Base-by-base conservation (phyloP, 2,329 filamentous ascomycete species). In the Colletotrichum sp. region DNA sequence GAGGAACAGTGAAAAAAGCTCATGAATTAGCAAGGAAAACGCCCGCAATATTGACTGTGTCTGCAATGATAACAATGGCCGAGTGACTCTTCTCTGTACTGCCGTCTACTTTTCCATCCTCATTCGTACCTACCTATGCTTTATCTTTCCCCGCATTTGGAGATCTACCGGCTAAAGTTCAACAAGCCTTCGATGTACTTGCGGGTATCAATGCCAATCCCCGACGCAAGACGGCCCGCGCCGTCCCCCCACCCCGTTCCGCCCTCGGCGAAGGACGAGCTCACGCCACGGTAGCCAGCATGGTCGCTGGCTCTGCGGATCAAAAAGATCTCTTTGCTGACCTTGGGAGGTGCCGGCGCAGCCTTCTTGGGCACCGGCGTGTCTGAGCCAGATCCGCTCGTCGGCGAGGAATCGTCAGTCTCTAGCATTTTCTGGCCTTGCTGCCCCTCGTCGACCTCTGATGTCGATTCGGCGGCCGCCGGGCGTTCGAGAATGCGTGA, bases 161-260 rank as follows among this genome's bases (percentile, higher is more conserved):
- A 57, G 14, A 26, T 18, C 79, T 78, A 89, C 43, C 87, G 83
- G 81, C 89, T 90, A 81, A 95, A 82, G 80, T 89, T 95, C 82
- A 96, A 85, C 72, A 96, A 82, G 2, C 92, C 92, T 82, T 96
- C 94, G 6, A 96, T 91, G 83, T 96, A 96, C 81, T 90, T 90
- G 83, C 92, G 90, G 34, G 94, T 95, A 86, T 96, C 94, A 39
- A 96, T 89, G 0, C 94, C 94, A 77, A 96, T 95, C 0, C 94
- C 94, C 80, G 95, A 92, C 0, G 91, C 92, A 78, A 95, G 83
- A 71, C 90, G 89, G 24, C 88, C 90, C 2, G 92, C 90, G 4
- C 91, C 91, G 28, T 90, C 90, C 60, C 88, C 80, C 87, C 90
- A 86, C 72, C 88, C 80, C 63, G 84, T 79, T 16, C 85, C 81